A percentile compares a stretch with the other conserved stretches of the same genome.
Evolutionary conservation across 1,284 basidiomycete genomes (phyloP).

Genomic region (Microstroma glucosiphilum): DNA sequence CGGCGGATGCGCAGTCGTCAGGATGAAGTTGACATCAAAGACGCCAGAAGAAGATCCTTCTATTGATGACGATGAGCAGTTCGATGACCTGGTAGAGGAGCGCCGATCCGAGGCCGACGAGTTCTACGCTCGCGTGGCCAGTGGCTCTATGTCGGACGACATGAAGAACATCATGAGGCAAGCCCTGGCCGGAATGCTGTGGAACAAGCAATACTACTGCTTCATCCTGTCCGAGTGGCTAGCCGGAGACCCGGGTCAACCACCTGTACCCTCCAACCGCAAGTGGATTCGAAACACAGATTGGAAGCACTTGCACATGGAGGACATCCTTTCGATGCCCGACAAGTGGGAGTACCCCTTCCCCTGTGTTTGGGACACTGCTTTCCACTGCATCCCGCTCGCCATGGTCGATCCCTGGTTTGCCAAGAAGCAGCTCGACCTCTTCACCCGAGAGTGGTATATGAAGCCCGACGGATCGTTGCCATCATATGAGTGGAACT

Average conservation of each 20-base stretch:
- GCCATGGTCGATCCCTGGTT: slow-evolving; percentile 90
- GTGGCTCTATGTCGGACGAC: slow-evolving; percentile 72
- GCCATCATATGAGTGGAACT: slow-evolving; percentile 99
- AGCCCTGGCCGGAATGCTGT: slow-evolving; percentile 95
- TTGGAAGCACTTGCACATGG: slow-evolving; percentile 77
- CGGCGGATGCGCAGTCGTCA: slow-evolving; percentile 90
- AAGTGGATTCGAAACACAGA: slow-evolving; percentile 77
- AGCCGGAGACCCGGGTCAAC: slow-evolving; percentile 87
- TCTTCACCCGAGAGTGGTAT: slow-evolving; percentile 97
- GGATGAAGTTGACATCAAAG: slow-evolving; percentile 80
- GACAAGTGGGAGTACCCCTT: slow-evolving; percentile 84
- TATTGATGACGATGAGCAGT: slow-evolving; percentile 79
- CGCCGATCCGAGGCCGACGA: slow-evolving; percentile 85
- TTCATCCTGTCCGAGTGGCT: slow-evolving; percentile 96
- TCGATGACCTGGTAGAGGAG: slow-evolving; percentile 75
- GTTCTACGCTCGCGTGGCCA: slow-evolving; percentile 75
- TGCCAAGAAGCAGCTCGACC: slow-evolving; percentile 92
- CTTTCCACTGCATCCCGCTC: slow-evolving; percentile 95
- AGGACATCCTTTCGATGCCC: slow-evolving; percentile 95
- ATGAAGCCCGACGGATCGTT: slow-evolving; percentile 94
- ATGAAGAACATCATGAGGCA: slow-evolving; percentile 93
- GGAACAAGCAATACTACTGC: slow-evolving; percentile 93
- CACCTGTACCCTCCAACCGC: slow-evolving; percentile 81
- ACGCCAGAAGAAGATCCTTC: slow-evolving; percentile 68
- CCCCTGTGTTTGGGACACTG: slow-evolving; percentile 69